Evolutionary conservation across 306 rosid genomes (phyloP).

Genomic region (Hylodesmum podocarpum): DNA sequence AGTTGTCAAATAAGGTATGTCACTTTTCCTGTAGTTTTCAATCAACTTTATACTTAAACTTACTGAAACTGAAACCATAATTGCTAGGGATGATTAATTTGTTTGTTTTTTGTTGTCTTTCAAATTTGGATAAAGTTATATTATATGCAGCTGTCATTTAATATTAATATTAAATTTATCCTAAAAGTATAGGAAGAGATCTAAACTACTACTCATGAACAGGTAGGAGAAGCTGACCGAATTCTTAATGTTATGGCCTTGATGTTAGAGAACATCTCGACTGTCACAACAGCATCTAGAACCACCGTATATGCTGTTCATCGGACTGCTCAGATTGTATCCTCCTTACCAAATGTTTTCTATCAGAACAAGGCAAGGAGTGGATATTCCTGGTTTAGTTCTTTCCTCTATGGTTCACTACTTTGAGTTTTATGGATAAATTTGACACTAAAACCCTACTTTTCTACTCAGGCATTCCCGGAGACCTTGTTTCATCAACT

Average conservation of each 20-base stretch:
- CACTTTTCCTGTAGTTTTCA: conserved; percentile 14
- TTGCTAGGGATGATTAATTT: neutral
- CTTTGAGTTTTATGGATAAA: conserved; percentile 29
- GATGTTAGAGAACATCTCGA: conserved; percentile 81
- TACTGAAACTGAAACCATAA: conserved; percentile 24
- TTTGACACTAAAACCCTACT: conserved; percentile 30
- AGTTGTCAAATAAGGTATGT: conserved; percentile 73
- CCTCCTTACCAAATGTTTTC: conserved; percentile 68
- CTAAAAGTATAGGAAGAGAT: neutral
- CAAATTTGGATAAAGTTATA: neutral
- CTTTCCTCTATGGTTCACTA: conserved; percentile 22
- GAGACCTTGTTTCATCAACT: conserved; percentile 95
- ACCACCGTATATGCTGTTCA: conserved; percentile 68
- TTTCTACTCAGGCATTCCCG: conserved; percentile 73
- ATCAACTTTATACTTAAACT: conserved; percentile 3
- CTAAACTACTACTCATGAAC: conserved; percentile 40
- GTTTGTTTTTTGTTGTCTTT: conserved; percentile 12
- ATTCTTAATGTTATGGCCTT: conserved; percentile 86
- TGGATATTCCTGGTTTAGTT: conserved; percentile 16
- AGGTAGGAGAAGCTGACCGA: conserved; percentile 92
- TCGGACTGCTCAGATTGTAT: conserved; percentile 82
- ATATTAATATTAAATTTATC: conserved; percentile 10
- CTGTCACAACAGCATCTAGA: conserved; percentile 62
- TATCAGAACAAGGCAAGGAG: conserved; percentile 83
- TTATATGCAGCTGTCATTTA: neutral